Evolutionary conservation across 345 rosid genomes (phyloP).

Genomic region (Mallotus nudiflorus): DNA sequence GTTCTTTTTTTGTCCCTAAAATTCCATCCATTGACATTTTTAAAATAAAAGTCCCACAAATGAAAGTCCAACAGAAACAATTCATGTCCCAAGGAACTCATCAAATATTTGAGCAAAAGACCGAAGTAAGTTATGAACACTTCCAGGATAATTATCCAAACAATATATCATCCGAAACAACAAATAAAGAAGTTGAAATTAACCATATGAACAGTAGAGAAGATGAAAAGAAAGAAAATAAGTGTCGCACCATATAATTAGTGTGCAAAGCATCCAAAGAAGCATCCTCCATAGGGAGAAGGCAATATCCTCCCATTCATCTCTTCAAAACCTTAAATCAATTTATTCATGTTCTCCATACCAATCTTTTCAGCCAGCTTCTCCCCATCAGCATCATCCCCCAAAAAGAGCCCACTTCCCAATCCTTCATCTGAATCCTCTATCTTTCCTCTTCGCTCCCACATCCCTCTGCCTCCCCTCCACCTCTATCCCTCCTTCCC

Average conservation of each 20-base stretch:
- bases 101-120: too few species aligned
- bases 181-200: too few species aligned
- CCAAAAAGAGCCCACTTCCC: conserved; percentile 36
- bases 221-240: too few species aligned
- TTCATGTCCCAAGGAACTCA: too few species aligned
- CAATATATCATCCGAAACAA: too few species aligned
- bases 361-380: conserved; percentile 61
- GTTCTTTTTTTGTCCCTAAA: too few species aligned
- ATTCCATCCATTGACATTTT: too few species aligned
- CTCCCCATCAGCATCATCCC: conserved; percentile 69
- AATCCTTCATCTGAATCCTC: conserved; percentile 33
- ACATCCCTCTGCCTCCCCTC: conserved; percentile 40
- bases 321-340: conserved; percentile 67
- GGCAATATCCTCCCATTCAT: conserved; percentile 54
- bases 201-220: too few species aligned
- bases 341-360: conserved; percentile 51
- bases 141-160: too few species aligned
- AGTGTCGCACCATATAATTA: conserved; percentile 57
- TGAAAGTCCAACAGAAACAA: too few species aligned
- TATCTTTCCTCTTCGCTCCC: conserved; percentile 28
- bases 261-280: conserved; percentile 61
- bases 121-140: too few species aligned
- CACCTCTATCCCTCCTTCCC: conserved; percentile 48
- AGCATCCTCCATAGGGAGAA: conserved; percentile 54
- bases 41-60: too few species aligned